phyloP scores from a whole-genome alignment of 306 rosid genomes.

The Vicia faba region DNA sequence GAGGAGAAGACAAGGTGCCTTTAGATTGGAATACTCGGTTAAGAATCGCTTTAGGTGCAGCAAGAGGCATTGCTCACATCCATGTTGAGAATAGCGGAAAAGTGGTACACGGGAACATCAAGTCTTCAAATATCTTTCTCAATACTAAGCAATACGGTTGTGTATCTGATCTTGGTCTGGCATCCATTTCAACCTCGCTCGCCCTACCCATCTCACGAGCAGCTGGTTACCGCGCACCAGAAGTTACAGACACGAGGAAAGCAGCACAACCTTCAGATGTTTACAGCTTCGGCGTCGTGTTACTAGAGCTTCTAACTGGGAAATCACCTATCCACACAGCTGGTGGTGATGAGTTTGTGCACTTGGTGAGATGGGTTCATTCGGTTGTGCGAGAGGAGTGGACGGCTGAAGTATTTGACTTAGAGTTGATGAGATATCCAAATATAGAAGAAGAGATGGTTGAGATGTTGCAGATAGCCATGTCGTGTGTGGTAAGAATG shows the following conservation, averaged over 20 bases:
- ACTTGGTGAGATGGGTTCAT: conserved; percentile 94
- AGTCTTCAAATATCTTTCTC: conserved; percentile 78
- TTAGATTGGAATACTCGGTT: conserved; percentile 85
- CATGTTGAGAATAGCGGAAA: conserved; percentile 71
- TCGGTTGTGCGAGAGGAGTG: conserved; percentile 94
- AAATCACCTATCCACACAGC: conserved; percentile 89
- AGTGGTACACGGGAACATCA: conserved; percentile 84
- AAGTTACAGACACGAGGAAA: conserved; percentile 85
- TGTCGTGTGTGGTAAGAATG: conserved; percentile 88
- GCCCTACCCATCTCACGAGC: conserved; percentile 84
- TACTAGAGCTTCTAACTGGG: conserved; percentile 84
- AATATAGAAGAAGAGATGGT: conserved; percentile 97
- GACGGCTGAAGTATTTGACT: conserved; percentile 95
- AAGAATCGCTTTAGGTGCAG: conserved; percentile 82
- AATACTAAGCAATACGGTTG: conserved; percentile 65
- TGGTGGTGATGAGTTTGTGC: conserved; percentile 86
- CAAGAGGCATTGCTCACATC: conserved; percentile 75
- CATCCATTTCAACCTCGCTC: conserved; percentile 71
- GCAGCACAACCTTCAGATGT: conserved; percentile 81
- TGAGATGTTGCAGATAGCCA: conserved; percentile 86
- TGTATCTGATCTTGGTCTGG: conserved; percentile 80
- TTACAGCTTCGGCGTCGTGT: conserved; percentile 88
- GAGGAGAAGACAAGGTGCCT: conserved; percentile 71
- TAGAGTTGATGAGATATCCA: conserved; percentile 80
- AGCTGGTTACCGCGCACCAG: conserved; percentile 91